Percentiles rank a stretch among this genome's conserved stretches.
Evolutionary conservation across 495 filamentous ascomycete genomes (phyloP).

Genomic region (Hypoxylon intermedium): DNA sequence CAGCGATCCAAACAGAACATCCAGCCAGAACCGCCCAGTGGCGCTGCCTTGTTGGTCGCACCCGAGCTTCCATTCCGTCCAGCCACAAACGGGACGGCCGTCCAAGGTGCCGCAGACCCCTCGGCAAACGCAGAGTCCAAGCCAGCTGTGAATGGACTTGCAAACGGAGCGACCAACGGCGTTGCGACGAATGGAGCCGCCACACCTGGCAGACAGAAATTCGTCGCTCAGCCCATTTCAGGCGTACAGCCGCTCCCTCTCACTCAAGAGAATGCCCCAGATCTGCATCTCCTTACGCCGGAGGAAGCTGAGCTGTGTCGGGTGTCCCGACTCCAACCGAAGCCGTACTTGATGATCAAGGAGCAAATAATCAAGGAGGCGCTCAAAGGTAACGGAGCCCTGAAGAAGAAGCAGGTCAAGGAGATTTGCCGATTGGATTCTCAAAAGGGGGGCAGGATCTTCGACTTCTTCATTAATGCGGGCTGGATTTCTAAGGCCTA

Average conservation of each 20-base stretch:
- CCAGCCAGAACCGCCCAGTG: conserved; percentile 71
- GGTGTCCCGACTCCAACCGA: conserved; percentile 81
- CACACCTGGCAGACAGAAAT: conserved; percentile 49
- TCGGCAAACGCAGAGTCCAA: conserved; percentile 46
- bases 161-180: conserved; percentile 44
- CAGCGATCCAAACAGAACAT: conserved; percentile 64
- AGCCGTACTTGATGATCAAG: conserved; percentile 94
- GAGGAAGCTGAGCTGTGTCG: conserved; percentile 89
- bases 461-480: conserved; percentile 91
- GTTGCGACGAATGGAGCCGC: conserved; percentile 48
- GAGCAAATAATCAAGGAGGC: conserved; percentile 86
- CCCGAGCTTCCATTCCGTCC: conserved; percentile 74
- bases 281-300: conserved; percentile 82
- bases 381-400: conserved; percentile 78
- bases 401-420: conserved; percentile 91
- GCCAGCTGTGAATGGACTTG: conserved; percentile 50
- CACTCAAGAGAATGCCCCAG: conserved; percentile 76
- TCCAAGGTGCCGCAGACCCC: conserved; percentile 32
- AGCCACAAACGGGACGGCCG: conserved; percentile 24
- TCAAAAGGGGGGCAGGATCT: conserved; percentile 70
- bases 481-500: conserved; percentile 87
- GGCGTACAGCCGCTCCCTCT: conserved; percentile 71
- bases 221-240: conserved; percentile 54
- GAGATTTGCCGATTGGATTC: conserved; percentile 62
- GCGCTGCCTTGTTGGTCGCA: conserved; percentile 73